Evolutionary conservation across 768 basidiomycete genomes (phyloP).

Genomic region (Infundibulicybe gibba): DNA sequence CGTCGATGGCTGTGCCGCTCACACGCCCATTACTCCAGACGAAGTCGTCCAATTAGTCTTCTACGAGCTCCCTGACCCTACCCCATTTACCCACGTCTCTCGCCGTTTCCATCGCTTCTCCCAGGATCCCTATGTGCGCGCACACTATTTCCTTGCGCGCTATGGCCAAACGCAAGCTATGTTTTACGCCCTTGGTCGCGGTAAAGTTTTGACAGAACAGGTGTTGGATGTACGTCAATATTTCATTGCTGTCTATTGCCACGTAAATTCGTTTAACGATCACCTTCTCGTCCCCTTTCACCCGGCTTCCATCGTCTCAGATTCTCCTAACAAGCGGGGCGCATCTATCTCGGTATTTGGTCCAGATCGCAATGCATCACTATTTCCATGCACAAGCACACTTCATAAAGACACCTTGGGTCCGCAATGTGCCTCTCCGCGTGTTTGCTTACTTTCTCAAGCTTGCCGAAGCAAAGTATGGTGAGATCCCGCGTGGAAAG

Average conservation of each 20-base stretch:
- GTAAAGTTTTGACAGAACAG: constrained; percentile 57
- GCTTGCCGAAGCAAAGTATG: constrained; percentile 54
- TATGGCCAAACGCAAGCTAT: constrained; percentile 69
- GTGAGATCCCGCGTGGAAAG: constrained; percentile 63
- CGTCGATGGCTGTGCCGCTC: background rate
- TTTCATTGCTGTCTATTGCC: constrained; percentile 8
- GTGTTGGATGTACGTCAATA: constrained; percentile 65
- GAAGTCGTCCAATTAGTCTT: constrained; percentile 75
- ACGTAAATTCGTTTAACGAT: constrained; percentile 1
- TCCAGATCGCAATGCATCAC: constrained; percentile 76
- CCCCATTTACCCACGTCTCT: constrained; percentile 50
- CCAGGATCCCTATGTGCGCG: constrained; percentile 71
- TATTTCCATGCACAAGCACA: constrained; percentile 70
- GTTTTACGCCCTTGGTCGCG: constrained; percentile 72
- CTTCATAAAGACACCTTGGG: constrained; percentile 76
- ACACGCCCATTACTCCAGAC: constrained; percentile 24
- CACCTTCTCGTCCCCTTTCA: constrained; percentile 5
- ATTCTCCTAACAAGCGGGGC: constrained; percentile 74
- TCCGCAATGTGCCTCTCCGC: constrained; percentile 55
- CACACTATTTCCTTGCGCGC: constrained; percentile 73
- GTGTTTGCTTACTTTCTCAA: constrained; percentile 65
- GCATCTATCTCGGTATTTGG: constrained; percentile 74
- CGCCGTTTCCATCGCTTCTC: constrained; percentile 61
- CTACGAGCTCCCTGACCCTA: constrained; percentile 67
- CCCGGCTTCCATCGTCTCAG: constrained; percentile 30